Conservation (phyloP, 164 flowering plant species). For the Annona squamosa region DNA sequence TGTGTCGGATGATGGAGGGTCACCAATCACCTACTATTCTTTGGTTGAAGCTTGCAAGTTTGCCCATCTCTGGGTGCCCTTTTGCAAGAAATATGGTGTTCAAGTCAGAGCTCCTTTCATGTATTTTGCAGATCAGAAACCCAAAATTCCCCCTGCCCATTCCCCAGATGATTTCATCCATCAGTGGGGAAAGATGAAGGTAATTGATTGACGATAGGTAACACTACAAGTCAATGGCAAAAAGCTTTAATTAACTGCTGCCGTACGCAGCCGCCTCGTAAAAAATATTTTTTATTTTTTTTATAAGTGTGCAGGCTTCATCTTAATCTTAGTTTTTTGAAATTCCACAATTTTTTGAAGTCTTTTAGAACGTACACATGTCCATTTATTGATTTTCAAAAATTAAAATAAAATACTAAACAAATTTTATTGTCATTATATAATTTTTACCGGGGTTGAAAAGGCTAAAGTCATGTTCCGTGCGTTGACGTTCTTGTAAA, state of each 20-base stretch:
- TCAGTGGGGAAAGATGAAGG: slow-evolving; percentile 44
- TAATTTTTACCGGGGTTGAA: neutral
- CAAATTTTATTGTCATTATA: neutral
- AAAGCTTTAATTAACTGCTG: no score
- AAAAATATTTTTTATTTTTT: no score
- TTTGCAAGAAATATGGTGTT: slow-evolving; percentile 50
- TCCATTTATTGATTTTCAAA: neutral
- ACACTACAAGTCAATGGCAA: no score
- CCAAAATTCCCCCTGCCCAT: neutral
- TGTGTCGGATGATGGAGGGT: slow-evolving; percentile 59
- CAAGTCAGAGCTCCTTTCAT: slow-evolving; percentile 50
- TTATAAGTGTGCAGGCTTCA: no score
- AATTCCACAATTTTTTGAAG: no score
- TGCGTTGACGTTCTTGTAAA: neutral
- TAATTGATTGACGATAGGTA: slow-evolving; percentile 1
- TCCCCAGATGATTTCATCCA: slow-evolving; percentile 25
- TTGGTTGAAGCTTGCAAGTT: slow-evolving; percentile 43
- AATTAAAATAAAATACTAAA: no score
- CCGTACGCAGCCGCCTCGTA: no score
- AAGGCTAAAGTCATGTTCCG: neutral
- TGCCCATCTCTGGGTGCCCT: slow-evolving; percentile 58
- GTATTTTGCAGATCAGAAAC: slow-evolving; percentile 23
- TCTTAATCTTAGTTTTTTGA: no score
- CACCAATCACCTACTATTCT: slow-evolving; percentile 48
- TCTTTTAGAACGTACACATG: neutral